Conservation (phyloP, 2,329 filamentous ascomycete genomes). For the Ustulina deusta region DNA sequence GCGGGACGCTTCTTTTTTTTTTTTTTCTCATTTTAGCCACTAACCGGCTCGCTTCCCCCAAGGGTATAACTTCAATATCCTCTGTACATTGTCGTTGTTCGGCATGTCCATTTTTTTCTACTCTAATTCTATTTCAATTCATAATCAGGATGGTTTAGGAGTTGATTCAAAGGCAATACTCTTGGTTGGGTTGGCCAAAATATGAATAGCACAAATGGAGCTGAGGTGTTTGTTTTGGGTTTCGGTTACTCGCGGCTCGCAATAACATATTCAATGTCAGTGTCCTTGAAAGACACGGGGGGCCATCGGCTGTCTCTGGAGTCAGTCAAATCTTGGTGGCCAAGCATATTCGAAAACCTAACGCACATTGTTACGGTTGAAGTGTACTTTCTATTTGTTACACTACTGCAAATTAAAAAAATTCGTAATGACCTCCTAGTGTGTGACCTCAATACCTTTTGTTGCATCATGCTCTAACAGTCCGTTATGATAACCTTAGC, state of each 20-base stretch:
- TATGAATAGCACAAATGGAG: slow-evolving; percentile 34
- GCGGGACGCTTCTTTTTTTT: too few relatives aligned
- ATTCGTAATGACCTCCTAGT: background rate
- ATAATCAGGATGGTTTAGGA: slow-evolving; percentile 46
- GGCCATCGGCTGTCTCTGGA: slow-evolving; percentile 13
- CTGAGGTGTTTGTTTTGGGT: slow-evolving; percentile 18
- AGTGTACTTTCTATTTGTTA: slow-evolving; percentile 28
- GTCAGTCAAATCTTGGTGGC: slow-evolving; percentile 16
- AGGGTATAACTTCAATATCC: slow-evolving; percentile 37
- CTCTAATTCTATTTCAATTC: slow-evolving; percentile 37
- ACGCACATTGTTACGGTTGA: slow-evolving; percentile 16
- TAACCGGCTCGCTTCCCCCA: background rate
- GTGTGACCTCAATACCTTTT: background rate
- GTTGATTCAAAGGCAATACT: slow-evolving; percentile 41
- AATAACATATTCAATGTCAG: slow-evolving; percentile 13
- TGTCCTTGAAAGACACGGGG: slow-evolving; percentile 1
- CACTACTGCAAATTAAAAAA: slow-evolving; percentile 18
- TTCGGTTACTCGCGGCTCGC: slow-evolving; percentile 17
- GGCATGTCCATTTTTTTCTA: slow-evolving; percentile 25
- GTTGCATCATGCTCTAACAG: background rate
- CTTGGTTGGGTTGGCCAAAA: slow-evolving; percentile 38
- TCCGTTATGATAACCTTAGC: background rate
- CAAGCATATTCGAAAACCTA: slow-evolving; percentile 26
- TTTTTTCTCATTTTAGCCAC: background rate
- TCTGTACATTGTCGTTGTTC: slow-evolving; percentile 39